Evolutionary conservation across 1,284 basidiomycete genomes (phyloP).

Genomic region (Anthracocystis walkeri): DNA sequence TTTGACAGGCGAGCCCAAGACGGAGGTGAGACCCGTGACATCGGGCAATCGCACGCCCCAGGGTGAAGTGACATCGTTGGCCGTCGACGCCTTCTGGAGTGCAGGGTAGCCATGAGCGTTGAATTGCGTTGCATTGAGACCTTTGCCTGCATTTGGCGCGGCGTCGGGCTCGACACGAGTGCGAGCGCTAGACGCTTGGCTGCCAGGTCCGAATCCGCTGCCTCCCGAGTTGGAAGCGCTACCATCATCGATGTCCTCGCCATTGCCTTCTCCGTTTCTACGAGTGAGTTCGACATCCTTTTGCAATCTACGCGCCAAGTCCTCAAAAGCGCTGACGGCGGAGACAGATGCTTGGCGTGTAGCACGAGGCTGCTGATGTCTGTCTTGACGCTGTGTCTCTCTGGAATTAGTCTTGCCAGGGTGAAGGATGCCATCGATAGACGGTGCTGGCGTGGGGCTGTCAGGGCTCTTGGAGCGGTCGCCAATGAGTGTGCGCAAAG

Average conservation of each 20-base stretch:
- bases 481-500: slow-evolving; percentile 44
- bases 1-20: slow-evolving; percentile 51
- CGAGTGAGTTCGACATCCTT: slow-evolving; percentile 45
- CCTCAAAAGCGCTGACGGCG: slow-evolving; percentile 43
- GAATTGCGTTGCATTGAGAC: slow-evolving; percentile 24
- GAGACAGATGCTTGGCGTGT: slow-evolving; percentile 15
- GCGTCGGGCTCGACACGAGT: slow-evolving; percentile 33
- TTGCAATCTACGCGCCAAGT: slow-evolving; percentile 43
- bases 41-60: slow-evolving; percentile 50
- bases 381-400: slow-evolving; percentile 17
- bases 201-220: slow-evolving; percentile 52
- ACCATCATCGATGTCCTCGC: slow-evolving; percentile 36
- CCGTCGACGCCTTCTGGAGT: slow-evolving; percentile 16
- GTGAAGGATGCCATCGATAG: slow-evolving; percentile 39
- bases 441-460: slow-evolving; percentile 47
- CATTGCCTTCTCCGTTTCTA: slow-evolving; percentile 9
- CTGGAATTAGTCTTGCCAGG: slow-evolving; percentile 15
- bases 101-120: slow-evolving; percentile 42
- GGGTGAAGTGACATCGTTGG: slow-evolving; percentile 21
- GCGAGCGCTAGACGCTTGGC: slow-evolving; percentile 48
- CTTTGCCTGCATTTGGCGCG: slow-evolving; percentile 14
- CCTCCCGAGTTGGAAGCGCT: slow-evolving; percentile 50
- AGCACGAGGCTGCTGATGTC: slow-evolving; percentile 26
- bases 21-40: slow-evolving; percentile 55
- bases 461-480: slow-evolving; percentile 52